A percentile compares a stretch with the other conserved stretches of the same genome.
Conservation (phyloP, 352 stramenopile genomes). For the Phytophthora ramorum region DNA sequence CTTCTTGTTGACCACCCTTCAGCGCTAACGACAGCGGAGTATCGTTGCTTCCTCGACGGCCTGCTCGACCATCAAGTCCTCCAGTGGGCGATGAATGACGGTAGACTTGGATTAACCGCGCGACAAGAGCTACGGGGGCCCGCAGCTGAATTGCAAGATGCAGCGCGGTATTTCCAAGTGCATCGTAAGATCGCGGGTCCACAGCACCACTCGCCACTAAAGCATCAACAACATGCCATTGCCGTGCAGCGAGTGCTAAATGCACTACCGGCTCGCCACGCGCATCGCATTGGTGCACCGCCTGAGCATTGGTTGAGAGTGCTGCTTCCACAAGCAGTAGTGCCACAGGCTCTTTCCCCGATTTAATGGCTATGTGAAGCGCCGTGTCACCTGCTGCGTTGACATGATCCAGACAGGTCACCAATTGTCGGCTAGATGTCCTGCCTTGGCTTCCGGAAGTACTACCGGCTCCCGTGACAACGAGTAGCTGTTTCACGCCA, state of each 20-base stretch:
- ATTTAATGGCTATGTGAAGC: slow-evolving; percentile 76
- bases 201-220: slow-evolving; percentile 54
- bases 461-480: slow-evolving; percentile 20
- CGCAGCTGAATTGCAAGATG: slow-evolving; percentile 73
- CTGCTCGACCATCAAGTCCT: slow-evolving; percentile 35
- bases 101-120: slow-evolving; percentile 57
- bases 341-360: slow-evolving; percentile 38
- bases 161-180: slow-evolving; percentile 56
- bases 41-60: slow-evolving; percentile 50
- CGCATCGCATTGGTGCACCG: slow-evolving; percentile 54
- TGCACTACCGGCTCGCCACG: slow-evolving; percentile 63
- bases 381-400: slow-evolving; percentile 71
- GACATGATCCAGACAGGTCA: slow-evolving; percentile 63
- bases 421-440: slow-evolving; percentile 34
- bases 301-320: slow-evolving; percentile 39
- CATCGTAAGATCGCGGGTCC: slow-evolving; percentile 54
- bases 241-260: slow-evolving; percentile 59
- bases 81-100: slow-evolving; percentile 31
- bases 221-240: slow-evolving; percentile 69
- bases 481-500: slow-evolving; percentile 41
- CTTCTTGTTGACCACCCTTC: slow-evolving; percentile 58
- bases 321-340: slow-evolving; percentile 53
- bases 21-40: slow-evolving; percentile 68
- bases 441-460: slow-evolving; percentile 26
- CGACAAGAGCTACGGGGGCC: slow-evolving; percentile 52